These are phyloP conservation scores for Uromyces viciae-fabae DNA, from an alignment of 1,284 basidiomycete genomes.

Conservation along the genomic window DNA sequence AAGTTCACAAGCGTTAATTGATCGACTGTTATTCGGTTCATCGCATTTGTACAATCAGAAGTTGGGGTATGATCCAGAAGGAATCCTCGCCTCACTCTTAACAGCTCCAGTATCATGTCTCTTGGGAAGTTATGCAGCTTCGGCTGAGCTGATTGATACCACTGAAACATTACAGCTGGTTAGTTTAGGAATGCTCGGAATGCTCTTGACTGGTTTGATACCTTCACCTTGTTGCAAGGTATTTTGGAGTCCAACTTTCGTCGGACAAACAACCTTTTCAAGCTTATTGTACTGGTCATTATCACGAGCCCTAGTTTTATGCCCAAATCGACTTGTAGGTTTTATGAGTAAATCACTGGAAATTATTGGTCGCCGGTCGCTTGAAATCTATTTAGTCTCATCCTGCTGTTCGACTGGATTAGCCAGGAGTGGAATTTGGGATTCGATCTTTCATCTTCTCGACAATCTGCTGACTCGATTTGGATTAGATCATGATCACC, in stretches of 20 bases:
- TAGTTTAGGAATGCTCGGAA: neutral
- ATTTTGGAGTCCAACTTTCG: conserved; percentile 30
- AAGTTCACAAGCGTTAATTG: conserved; percentile 15
- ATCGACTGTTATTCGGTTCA: conserved; percentile 1
- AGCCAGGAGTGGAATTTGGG: neutral
- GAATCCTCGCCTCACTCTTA: conserved; percentile 24
- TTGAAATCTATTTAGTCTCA: conserved; percentile 36
- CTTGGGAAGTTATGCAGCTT: conserved; percentile 26
- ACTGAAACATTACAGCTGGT: neutral
- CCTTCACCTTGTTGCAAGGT: conserved; percentile 13
- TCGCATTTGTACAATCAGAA: conserved; percentile 12
- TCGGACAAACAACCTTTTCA: neutral
- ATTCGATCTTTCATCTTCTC: neutral
- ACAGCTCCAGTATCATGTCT: conserved; percentile 27
- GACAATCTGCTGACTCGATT: neutral
- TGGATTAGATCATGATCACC: neutral
- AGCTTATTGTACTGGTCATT: conserved; percentile 20
- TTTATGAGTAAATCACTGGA: neutral
- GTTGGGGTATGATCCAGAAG: conserved; percentile 31
- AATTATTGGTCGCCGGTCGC: conserved; percentile 20
- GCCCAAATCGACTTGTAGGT: neutral
- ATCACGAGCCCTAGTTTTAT: neutral
- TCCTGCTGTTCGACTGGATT: neutral
- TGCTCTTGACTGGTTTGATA: conserved; percentile 16
- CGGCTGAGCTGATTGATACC: neutral